Percentiles rank a stretch among this genome's conserved stretches.
Evolutionary conservation across 1,284 basidiomycete species (phyloP).

Genomic region (Mycena citricolor): DNA sequence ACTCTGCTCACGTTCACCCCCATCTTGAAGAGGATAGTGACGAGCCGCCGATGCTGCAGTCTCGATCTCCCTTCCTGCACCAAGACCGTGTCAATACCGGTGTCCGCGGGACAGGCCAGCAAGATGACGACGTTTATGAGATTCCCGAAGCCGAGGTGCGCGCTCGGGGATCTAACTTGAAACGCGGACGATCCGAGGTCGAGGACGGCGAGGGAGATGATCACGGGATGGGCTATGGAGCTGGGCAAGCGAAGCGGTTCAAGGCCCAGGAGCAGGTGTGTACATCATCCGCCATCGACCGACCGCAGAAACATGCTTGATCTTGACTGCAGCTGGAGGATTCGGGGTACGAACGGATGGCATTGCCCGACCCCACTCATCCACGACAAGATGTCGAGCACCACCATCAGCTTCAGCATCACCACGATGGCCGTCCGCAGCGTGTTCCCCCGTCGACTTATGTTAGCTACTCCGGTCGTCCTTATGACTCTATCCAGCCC

Average conservation of each 20-base stretch:
- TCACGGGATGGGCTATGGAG: slow-evolving; percentile 6
- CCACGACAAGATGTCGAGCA: slow-evolving; percentile 11
- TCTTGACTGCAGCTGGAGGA: no score
- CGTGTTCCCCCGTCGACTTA: not conserved
- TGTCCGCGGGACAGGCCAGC: slow-evolving; percentile 1
- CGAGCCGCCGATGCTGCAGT: no score
- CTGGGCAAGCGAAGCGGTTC: slow-evolving; percentile 13
- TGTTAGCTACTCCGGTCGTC: not conserved
- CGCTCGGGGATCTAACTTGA: slow-evolving; percentile 1
- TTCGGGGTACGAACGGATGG: slow-evolving; percentile 1
- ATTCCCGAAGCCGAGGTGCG: slow-evolving; percentile 1
- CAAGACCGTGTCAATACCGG: slow-evolving; percentile 11
- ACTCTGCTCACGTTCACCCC: no score
- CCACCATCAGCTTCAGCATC: slow-evolving; percentile 4
- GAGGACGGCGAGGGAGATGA: slow-evolving; percentile 11
- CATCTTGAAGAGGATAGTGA: no score
- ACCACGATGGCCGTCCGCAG: not conserved
- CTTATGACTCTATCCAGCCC: not conserved
- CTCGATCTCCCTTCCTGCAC: no score
- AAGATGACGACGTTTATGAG: slow-evolving; percentile 14
- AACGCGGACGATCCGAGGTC: slow-evolving; percentile 13
- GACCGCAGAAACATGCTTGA: not conserved
- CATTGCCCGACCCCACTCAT: not conserved
- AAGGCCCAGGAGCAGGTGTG: slow-evolving; percentile 9
- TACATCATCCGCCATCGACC: not conserved